phyloP scores from a whole-genome alignment of 768 basidiomycete species.

The Termitomyces sp. region DNA sequence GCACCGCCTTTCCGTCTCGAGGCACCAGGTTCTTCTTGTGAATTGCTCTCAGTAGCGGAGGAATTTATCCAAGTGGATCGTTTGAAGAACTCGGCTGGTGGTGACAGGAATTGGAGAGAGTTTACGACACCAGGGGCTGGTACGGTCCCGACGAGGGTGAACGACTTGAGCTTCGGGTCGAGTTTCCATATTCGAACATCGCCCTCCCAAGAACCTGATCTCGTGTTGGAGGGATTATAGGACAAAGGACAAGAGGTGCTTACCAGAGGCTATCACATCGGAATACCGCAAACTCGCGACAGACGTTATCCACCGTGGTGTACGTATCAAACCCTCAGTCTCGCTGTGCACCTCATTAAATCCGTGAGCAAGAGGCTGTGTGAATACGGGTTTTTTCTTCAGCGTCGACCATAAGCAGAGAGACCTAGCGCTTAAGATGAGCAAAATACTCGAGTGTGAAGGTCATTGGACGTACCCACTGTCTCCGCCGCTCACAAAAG shows the following conservation, averaged over 20 bases:
- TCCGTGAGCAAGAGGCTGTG: constrained; percentile 85
- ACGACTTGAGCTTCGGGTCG: constrained; percentile 74
- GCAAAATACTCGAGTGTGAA: not conserved
- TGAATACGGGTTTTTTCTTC: constrained; percentile 95
- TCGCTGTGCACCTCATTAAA: constrained; percentile 68
- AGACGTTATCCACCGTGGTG: constrained; percentile 90
- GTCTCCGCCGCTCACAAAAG: constrained; percentile 92
- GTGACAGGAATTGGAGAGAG: constrained; percentile 76
- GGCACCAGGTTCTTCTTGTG: not conserved
- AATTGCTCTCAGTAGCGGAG: not conserved
- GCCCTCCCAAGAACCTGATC: constrained; percentile 90
- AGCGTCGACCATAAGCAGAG: constrained; percentile 88
- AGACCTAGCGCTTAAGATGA: constrained; percentile 51
- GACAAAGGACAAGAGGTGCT: constrained; percentile 1
- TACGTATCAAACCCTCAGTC: constrained; percentile 70
- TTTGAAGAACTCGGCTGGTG: constrained; percentile 47
- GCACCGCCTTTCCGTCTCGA: constrained; percentile 20
- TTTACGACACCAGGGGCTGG: constrained; percentile 82
- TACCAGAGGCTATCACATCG: constrained; percentile 89
- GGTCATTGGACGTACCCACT: constrained; percentile 69
- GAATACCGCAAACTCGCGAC: constrained; percentile 83
- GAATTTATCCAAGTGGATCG: constrained; percentile 31
- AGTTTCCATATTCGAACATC: constrained; percentile 89
- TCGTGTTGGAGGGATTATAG: not conserved
- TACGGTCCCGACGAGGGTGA: constrained; percentile 63